Conservation (phyloP, 306 rosid species). For the Hylodesmum podocarpum region DNA sequence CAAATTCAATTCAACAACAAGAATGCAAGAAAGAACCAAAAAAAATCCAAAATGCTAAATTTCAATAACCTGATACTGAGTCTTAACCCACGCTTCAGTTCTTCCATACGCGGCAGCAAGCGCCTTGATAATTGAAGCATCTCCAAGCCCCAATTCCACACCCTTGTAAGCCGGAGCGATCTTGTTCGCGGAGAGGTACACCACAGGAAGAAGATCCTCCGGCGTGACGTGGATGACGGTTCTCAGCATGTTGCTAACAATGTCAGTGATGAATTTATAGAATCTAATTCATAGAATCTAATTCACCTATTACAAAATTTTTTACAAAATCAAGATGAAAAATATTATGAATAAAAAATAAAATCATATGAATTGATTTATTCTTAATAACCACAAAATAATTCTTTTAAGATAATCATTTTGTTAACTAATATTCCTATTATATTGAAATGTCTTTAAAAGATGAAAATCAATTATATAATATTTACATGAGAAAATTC, state of each 20-base stretch:
- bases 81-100: slow-evolving; percentile 63
- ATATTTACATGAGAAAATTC: too few species aligned
- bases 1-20: neutral
- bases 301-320: too few species aligned
- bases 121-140: slow-evolving; percentile 78
- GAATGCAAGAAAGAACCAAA: neutral
- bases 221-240: slow-evolving; percentile 74
- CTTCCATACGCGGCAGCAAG: slow-evolving; percentile 83
- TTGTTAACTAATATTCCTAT: too few species aligned
- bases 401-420: too few species aligned
- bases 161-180: slow-evolving; percentile 84
- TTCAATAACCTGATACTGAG: slow-evolving; percentile 58
- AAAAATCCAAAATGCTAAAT: neutral
- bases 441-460: too few species aligned
- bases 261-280: slow-evolving; percentile 77
- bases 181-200: slow-evolving; percentile 66
- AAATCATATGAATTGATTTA: too few species aligned
- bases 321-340: too few species aligned
- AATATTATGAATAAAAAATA: too few species aligned
- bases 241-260: slow-evolving; percentile 77
- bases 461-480: too few species aligned
- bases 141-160: slow-evolving; percentile 85
- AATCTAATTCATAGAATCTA: too few species aligned
- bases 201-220: slow-evolving; percentile 59
- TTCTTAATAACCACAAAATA: too few species aligned